Evolutionary conservation across 2,329 filamentous ascomycete species (phyloP).

Genomic region (Colletotrichum tanaceti): DNA sequence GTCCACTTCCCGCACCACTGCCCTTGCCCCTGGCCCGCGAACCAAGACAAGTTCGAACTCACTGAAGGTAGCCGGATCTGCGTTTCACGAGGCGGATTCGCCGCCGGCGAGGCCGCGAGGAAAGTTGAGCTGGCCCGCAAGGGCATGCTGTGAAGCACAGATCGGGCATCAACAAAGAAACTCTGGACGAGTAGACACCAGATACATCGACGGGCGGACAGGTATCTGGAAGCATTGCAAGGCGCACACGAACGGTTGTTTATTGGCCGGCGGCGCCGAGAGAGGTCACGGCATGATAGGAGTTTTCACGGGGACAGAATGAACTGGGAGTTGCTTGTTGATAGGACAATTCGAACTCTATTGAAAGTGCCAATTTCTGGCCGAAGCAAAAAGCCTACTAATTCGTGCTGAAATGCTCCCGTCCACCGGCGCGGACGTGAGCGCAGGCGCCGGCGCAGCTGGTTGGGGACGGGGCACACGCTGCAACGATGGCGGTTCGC

Average conservation of each 20-base stretch:
- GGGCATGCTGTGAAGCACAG: slow-evolving; percentile 69
- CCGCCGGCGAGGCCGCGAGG: slow-evolving; percentile 74
- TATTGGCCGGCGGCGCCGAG: background rate
- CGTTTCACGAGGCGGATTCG: slow-evolving; percentile 80
- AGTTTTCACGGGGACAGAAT: slow-evolving; percentile 1
- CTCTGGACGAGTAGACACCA: background rate
- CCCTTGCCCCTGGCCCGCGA: slow-evolving; percentile 83
- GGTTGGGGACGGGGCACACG: background rate
- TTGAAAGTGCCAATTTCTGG: slow-evolving; percentile 33
- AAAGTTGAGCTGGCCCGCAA: slow-evolving; percentile 86
- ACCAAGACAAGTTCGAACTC: slow-evolving; percentile 82
- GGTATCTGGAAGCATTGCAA: slow-evolving; percentile 2
- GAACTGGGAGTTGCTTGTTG: background rate
- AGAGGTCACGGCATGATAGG: background rate
- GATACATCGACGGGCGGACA: background rate
- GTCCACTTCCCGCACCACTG: slow-evolving; percentile 98
- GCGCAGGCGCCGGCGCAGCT: background rate
- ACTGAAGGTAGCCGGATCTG: slow-evolving; percentile 80
- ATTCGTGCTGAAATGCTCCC: slow-evolving; percentile 33
- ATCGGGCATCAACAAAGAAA: background rate
- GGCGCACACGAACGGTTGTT: slow-evolving; percentile 15
- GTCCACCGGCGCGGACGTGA: slow-evolving; percentile 3
- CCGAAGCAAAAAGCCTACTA: slow-evolving; percentile 38
- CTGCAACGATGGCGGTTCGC: slow-evolving; percentile 26
- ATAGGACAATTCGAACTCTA: slow-evolving; percentile 36